Evolutionary conservation across 331 rosid species (phyloP).

Genomic region (Dryas integrifolia): DNA sequence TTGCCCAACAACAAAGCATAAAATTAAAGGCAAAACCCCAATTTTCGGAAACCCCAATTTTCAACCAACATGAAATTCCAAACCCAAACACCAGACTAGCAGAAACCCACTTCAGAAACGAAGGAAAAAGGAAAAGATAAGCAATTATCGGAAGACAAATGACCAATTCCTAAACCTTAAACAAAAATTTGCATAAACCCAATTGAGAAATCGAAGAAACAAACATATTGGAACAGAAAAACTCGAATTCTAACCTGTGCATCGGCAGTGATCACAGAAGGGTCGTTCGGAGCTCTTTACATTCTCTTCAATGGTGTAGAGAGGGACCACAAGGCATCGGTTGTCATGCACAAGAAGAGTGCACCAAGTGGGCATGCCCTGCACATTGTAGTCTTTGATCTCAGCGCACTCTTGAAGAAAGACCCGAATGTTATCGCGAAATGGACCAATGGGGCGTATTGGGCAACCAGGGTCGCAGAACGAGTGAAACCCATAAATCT

Average conservation of each 20-base stretch:
- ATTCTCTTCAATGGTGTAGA: conserved; percentile 72
- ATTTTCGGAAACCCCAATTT: neutral
- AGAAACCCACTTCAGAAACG: neutral
- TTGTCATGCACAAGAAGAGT: conserved; percentile 68
- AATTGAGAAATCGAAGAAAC: conserved; percentile 10
- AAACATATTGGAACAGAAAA: conserved; percentile 7
- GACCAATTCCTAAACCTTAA: neutral
- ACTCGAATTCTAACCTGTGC: conserved; percentile 43
- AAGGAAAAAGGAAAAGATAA: no score
- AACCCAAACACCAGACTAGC: neutral
- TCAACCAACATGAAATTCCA: neutral
- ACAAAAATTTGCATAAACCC: conserved; percentile 4
- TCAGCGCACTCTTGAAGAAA: conserved; percentile 72
- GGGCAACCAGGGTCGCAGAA: conserved; percentile 66
- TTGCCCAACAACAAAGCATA: neutral
- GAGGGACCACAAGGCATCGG: conserved; percentile 52
- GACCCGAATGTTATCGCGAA: conserved; percentile 62
- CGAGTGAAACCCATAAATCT: conserved; percentile 51
- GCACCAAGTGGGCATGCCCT: conserved; percentile 65
- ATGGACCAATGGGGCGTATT: conserved; percentile 42
- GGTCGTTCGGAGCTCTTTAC: conserved; percentile 54
- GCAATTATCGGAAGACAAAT: neutral
- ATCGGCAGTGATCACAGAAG: conserved; percentile 80
- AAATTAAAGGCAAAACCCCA: neutral
- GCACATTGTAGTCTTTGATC: conserved; percentile 49